phyloP scores from a whole-genome alignment of 2,329 filamentous ascomycete genomes.

The Exophiala sideris region DNA sequence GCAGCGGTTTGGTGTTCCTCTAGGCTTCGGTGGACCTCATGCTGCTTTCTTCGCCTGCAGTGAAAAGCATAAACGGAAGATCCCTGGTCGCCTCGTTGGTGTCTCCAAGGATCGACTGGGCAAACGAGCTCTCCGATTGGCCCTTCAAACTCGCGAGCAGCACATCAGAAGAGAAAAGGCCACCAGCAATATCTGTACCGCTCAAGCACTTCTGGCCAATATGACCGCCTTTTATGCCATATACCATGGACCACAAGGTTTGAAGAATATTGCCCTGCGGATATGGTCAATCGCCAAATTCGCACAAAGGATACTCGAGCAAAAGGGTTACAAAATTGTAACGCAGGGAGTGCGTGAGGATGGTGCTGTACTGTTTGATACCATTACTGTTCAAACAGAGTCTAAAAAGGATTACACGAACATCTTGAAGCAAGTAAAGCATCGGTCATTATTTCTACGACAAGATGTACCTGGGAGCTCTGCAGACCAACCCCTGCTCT shows the following conservation, averaged over 20 bases:
- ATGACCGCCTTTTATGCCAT: slow-evolving; percentile 94
- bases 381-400: slow-evolving; percentile 61
- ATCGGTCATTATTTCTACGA: slow-evolving; percentile 50
- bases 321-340: slow-evolving; percentile 62
- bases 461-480: slow-evolving; percentile 38
- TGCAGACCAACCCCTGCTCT: slow-evolving; percentile 55
- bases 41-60: slow-evolving; percentile 92
- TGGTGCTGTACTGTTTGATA: slow-evolving; percentile 70
- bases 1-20: slow-evolving; percentile 85
- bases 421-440: slow-evolving; percentile 49
- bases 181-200: slow-evolving; percentile 95
- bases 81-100: slow-evolving; percentile 85
- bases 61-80: slow-evolving; percentile 90
- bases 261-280: slow-evolving; percentile 78
- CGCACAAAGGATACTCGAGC: slow-evolving; percentile 62
- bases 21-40: slow-evolving; percentile 92
- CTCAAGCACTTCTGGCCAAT: slow-evolving; percentile 88
- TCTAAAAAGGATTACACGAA: slow-evolving; percentile 47
- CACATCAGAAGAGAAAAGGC: slow-evolving; percentile 96
- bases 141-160: slow-evolving; percentile 90
- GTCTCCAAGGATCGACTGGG: slow-evolving; percentile 88
- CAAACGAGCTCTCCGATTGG: slow-evolving; percentile 74
- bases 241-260: slow-evolving; percentile 82
- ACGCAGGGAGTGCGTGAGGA: slow-evolving; percentile 56
- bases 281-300: slow-evolving; percentile 68